Percentiles rank a stretch among this genome's conserved stretches.
These are phyloP conservation scores for Cystobasidiaceae sp. DNA, from an alignment of 1,284 basidiomycete species.

Conservation along the genomic window DNA sequence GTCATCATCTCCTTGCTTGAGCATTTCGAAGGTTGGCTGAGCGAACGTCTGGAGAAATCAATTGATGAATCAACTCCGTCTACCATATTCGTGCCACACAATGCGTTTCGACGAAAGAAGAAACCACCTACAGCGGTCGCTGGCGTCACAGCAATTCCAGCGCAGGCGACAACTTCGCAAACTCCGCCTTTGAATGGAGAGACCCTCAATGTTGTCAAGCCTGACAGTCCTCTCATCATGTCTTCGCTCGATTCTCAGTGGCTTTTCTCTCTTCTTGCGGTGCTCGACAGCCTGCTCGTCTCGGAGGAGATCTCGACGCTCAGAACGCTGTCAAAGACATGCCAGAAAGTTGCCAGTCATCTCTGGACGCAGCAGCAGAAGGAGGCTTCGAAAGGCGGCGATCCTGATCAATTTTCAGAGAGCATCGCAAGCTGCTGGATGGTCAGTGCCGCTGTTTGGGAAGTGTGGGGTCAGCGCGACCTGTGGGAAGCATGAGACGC, in stretches of 20 bases:
- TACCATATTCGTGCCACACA: constrained; percentile 39
- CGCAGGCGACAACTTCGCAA: not conserved
- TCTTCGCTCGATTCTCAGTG: constrained; percentile 67
- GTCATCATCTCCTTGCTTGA: constrained; percentile 63
- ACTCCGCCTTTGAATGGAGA: not conserved
- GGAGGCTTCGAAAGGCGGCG: constrained; percentile 15
- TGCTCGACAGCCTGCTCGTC: constrained; percentile 64
- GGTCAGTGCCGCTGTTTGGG: constrained; percentile 63
- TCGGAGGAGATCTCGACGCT: constrained; percentile 72
- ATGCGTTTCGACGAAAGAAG: constrained; percentile 16
- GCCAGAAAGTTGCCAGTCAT: constrained; percentile 54
- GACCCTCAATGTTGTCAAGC: not conserved
- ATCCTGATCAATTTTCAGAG: constrained; percentile 45
- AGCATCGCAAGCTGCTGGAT: constrained; percentile 73
- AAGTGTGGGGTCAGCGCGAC: constrained; percentile 79
- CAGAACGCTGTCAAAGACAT: constrained; percentile 69
- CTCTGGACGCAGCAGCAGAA: constrained; percentile 37
- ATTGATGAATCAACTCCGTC: constrained; percentile 38
- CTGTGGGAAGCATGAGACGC: constrained; percentile 70
- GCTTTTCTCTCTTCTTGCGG: constrained; percentile 73
- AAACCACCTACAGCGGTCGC: not conserved
- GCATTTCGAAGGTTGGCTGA: constrained; percentile 77
- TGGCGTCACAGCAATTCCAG: not conserved
- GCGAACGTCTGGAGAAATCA: constrained; percentile 55
- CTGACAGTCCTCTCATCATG: constrained; percentile 50